These are phyloP conservation scores for Myxozyma mucilagina DNA, from an alignment of 805 yeast species.

Conservation along the genomic window DNA sequence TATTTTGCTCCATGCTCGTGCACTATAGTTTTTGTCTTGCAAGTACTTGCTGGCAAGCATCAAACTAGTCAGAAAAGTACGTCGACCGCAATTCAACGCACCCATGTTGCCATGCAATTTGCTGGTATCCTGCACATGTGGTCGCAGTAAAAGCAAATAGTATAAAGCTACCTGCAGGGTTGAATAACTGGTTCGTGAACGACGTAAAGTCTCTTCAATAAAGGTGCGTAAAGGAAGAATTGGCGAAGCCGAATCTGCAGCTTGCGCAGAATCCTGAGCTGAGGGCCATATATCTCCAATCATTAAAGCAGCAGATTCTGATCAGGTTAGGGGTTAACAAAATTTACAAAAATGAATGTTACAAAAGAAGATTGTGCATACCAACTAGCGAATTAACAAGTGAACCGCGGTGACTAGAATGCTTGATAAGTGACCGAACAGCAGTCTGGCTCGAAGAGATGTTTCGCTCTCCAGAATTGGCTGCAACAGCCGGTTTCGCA, in stretches of 20 bases:
- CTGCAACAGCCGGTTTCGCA: constrained; percentile 1
- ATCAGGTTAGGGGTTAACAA: neutral
- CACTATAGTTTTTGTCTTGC: constrained; percentile 69
- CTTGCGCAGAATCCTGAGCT: constrained; percentile 35
- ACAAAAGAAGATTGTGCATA: constrained; percentile 27
- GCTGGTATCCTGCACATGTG: constrained; percentile 33
- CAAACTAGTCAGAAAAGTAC: constrained; percentile 64
- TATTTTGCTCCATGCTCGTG: constrained; percentile 72
- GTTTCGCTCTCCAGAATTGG: neutral
- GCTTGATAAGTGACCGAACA: constrained; percentile 9
- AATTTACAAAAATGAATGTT: neutral
- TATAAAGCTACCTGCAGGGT: constrained; percentile 67
- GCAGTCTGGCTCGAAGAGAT: neutral
- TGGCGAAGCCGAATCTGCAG: constrained; percentile 29
- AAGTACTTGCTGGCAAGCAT: constrained; percentile 72
- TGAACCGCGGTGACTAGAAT: constrained; percentile 15
- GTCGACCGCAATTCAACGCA: constrained; percentile 54
- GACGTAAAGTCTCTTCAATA: constrained; percentile 44
- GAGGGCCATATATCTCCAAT: constrained; percentile 40
- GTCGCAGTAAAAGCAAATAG: constrained; percentile 56
- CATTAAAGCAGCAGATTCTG: constrained; percentile 37
- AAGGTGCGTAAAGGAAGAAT: constrained; percentile 42
- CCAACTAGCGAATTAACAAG: constrained; percentile 30
- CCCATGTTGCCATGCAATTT: constrained; percentile 15
- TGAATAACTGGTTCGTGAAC: constrained; percentile 59